Percentiles rank a stretch among this genome's conserved stretches.
phyloP scores from a whole-genome alignment of 257 asterid species.

The Solanum habrochaites region DNA sequence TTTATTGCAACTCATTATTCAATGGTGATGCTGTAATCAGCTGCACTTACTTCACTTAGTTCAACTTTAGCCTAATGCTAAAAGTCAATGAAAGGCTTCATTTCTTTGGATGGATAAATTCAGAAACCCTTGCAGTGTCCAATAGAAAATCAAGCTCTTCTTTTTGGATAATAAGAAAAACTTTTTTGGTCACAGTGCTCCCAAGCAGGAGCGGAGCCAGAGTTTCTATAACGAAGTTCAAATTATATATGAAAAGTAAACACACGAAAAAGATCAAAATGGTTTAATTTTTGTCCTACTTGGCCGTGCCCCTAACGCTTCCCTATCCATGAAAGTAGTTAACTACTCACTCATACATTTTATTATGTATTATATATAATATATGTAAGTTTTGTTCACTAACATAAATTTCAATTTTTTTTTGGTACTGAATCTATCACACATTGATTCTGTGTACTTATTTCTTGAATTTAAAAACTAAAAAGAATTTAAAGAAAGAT shows the following conservation, averaged over 20 bases:
- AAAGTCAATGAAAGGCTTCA: not conserved
- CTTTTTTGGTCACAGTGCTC: not conserved
- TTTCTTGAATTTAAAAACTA: conserved; percentile 4
- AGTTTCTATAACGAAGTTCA: not conserved
- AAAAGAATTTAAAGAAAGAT: not conserved
- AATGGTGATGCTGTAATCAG: not conserved
- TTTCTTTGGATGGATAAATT: not conserved
- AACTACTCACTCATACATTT: not conserved
- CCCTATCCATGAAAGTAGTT: conserved; percentile 3
- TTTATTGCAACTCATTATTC: conserved; percentile 2
- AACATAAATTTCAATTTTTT: not conserved
- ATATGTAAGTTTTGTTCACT: not conserved
- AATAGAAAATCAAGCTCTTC: not conserved
- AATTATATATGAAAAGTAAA: not conserved
- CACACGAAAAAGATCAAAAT: not conserved
- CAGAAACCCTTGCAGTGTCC: not conserved
- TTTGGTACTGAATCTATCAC: conserved; percentile 13
- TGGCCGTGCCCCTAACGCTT: not conserved
- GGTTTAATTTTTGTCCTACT: not conserved
- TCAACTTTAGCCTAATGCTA: not conserved
- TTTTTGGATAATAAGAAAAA: not conserved
- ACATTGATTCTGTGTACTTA: not conserved
- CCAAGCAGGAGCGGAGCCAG: not conserved
- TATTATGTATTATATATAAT: not conserved
- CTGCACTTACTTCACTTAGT: not conserved